A percentile compares a stretch with the other conserved stretches of the same genome.
Evolutionary conservation across 495 filamentous ascomycete species (phyloP).

Genomic region (Coniosporium apollinis): DNA sequence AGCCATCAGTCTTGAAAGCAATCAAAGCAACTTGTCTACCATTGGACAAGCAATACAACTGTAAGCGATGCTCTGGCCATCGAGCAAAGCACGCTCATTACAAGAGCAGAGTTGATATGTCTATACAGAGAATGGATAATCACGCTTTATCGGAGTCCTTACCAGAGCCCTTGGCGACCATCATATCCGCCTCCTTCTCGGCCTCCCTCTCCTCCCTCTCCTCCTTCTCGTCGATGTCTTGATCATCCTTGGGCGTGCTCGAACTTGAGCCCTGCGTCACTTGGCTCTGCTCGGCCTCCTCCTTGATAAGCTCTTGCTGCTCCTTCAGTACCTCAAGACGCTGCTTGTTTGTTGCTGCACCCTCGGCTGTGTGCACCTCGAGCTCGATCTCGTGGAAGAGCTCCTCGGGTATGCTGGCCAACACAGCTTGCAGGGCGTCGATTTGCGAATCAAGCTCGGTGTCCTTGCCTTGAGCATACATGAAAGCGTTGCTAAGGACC

Average conservation of each 20-base stretch:
- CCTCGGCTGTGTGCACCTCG: constrained; percentile 92
- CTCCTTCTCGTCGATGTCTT: constrained; percentile 76
- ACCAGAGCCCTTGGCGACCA: background rate
- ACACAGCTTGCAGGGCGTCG: constrained; percentile 77
- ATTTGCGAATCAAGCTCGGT: constrained; percentile 78
- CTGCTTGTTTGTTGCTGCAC: constrained; percentile 96
- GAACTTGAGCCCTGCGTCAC: constrained; percentile 33
- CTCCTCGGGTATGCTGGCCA: constrained; percentile 91
- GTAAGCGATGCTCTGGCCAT: too few relatives aligned
- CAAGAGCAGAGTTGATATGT: too few relatives aligned
- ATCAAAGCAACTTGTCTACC: too few relatives aligned
- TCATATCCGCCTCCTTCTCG: constrained; percentile 28
- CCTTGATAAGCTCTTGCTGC: constrained; percentile 94
- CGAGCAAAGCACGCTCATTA: too few relatives aligned
- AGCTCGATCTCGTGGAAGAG: constrained; percentile 99
- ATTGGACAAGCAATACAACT: too few relatives aligned
- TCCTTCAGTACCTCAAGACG: constrained; percentile 97
- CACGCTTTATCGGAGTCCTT: too few relatives aligned
- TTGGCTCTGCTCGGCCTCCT: constrained; percentile 84
- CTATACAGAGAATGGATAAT: too few relatives aligned
- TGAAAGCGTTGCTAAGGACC: constrained; percentile 91
- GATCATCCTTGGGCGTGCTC: constrained; percentile 47
- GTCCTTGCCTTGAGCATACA: constrained; percentile 84
- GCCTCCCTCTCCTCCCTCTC: constrained; percentile 39
- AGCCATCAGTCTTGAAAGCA: too few relatives aligned